Base-by-base conservation (phyloP, 2,329 filamentous ascomycete species). In the Cryphonectria naterciae region DNA sequence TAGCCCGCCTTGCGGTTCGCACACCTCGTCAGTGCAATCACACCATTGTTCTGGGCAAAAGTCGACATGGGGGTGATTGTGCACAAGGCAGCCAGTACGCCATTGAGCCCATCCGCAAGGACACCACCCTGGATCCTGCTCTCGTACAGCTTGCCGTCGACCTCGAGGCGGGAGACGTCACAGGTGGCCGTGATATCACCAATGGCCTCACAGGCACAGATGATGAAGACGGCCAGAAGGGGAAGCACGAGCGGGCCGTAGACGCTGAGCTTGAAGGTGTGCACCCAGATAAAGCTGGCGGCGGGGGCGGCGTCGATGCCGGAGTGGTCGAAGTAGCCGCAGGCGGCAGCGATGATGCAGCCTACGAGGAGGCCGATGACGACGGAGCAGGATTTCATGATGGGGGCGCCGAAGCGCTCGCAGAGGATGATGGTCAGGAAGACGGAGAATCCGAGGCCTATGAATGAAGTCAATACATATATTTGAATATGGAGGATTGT, bases 31-130 rank as follows among this genome's bases (percentile, higher is more conserved):
- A 96, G 84, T 0, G 93, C 91, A 72, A 96, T 95, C 67, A 95
- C 92, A 49, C 93, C 93, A 78, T 95, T 95, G 83, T 95, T 95
- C 79, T 95, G 92, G 0, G 93, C 93, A 75, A 95, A 95, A 0
- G 90, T 92, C 1, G 89, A 91, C 88, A 95, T 93, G 41, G 93
- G 92, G 0, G 92, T 93, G 75, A 93, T 92, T 64, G 93, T 95
- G 83, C 90, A 92, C 43, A 96, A 86, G 0, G 90, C 92, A 22
- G 92, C 92, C 22, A 95, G 83, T 74, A 94, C 82, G 49, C 93
- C 92, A 76, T 93, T 93, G 66, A 94, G 75, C 0, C 93, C 93
- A 75, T 96, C 93, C 0, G 92, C 92, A 4, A 96, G 80, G 22
- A 95, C 88, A 46, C 93, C 93, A 17, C 93, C 93, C 79, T 95